phyloP scores from a whole-genome alignment of 2,329 filamentous ascomycete genomes.

The Neonectria faginata region DNA sequence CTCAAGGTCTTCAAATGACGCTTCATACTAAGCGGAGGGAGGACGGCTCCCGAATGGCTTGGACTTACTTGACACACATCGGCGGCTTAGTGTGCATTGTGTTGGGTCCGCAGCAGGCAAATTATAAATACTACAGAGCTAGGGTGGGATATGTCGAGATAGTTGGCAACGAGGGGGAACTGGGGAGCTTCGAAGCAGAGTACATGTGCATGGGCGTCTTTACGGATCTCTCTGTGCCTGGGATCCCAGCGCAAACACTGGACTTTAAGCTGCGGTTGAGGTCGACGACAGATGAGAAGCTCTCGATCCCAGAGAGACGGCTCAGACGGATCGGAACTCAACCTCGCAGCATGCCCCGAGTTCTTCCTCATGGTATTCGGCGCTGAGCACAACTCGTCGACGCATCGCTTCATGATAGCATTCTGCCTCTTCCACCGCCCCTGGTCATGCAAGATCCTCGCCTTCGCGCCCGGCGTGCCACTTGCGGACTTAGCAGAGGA shows the following conservation, averaged over 20 bases:
- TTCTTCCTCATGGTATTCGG: constrained; percentile 24
- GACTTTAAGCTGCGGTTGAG: constrained; percentile 18
- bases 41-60: constrained; percentile 8
- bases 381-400: constrained; percentile 1
- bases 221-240: constrained; percentile 19
- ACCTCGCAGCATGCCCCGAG: constrained; percentile 8
- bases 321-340: constrained; percentile 9
- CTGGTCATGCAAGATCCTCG: constrained; percentile 23
- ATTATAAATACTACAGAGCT: constrained; percentile 20
- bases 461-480: constrained; percentile 5
- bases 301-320: constrained; percentile 15
- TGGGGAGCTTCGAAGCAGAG: constrained; percentile 6
- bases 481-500: constrained; percentile 11
- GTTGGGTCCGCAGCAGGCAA: not conserved
- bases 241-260: constrained; percentile 2
- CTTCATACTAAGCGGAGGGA: constrained; percentile 2
- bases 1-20: constrained; percentile 18
- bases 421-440: constrained; percentile 17
- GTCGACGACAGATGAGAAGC: constrained; percentile 17
- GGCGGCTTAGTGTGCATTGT: constrained; percentile 11
- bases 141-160: constrained; percentile 10
- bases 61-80: constrained; percentile 20
- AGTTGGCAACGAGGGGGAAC: not conserved
- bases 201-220: constrained; percentile 17
- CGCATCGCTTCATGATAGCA: constrained; percentile 14